These are phyloP conservation scores for Chaetoscypha palmicola DNA, from an alignment of 2,329 filamentous ascomycete genomes.

Conservation along the genomic window DNA sequence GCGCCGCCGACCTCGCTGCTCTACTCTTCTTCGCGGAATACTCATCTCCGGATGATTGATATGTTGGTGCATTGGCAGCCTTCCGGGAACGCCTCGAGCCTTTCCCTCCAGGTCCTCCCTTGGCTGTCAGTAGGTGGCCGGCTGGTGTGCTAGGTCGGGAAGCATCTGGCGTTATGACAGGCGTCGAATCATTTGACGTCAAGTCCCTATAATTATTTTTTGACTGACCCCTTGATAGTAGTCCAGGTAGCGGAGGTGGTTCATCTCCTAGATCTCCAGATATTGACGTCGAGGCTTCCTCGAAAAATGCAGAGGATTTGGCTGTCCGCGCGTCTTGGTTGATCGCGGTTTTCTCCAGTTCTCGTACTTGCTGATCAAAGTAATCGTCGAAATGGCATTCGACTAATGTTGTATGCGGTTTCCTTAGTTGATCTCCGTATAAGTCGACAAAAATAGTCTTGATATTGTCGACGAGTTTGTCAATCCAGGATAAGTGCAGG, in stretches of 20 bases:
- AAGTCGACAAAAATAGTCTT: conserved; percentile 85
- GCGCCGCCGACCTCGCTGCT: conserved; percentile 43
- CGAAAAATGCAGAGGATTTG: conserved; percentile 21
- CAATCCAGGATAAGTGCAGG: conserved; percentile 92
- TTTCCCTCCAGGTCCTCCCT: conserved; percentile 66
- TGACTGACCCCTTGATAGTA: conserved; percentile 26
- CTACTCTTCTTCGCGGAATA: conserved; percentile 52
- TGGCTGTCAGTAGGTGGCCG: conserved; percentile 63
- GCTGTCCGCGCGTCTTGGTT: conserved; percentile 25
- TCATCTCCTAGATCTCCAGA: conserved; percentile 35
- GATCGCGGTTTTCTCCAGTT: conserved; percentile 58
- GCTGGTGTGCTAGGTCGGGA: conserved; percentile 75
- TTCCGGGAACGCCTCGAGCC: conserved; percentile 74
- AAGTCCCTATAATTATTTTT: conserved; percentile 27
- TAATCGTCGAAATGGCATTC: conserved; percentile 87
- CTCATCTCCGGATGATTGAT: conserved; percentile 80
- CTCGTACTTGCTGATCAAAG: conserved; percentile 85
- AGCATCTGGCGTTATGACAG: conserved; percentile 61
- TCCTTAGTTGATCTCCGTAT: conserved; percentile 81
- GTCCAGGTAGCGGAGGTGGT: conserved; percentile 40
- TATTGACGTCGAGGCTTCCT: conserved; percentile 20
- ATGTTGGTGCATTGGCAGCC: conserved; percentile 52
- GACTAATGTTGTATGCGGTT: conserved; percentile 68
- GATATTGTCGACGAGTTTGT: conserved; percentile 92
- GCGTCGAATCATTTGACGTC: conserved; percentile 52